Evolutionary conservation across 768 basidiomycete genomes (phyloP).

Genomic region (Amanita inopinata): DNA sequence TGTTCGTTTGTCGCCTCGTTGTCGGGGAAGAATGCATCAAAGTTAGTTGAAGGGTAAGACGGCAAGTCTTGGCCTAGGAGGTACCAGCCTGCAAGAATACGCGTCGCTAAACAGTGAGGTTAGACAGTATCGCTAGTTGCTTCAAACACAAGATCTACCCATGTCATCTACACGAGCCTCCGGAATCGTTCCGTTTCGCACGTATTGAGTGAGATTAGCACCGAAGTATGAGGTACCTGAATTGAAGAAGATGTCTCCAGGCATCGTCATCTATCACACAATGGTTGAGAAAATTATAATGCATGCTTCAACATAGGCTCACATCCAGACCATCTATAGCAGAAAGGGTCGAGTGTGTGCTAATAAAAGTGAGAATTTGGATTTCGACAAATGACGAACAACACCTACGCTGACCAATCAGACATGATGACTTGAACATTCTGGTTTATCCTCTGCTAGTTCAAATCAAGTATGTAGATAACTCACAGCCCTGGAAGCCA

Average conservation of each 20-base stretch:
- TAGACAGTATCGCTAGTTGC: neutral
- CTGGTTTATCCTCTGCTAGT: neutral
- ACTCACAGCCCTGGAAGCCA: conserved; percentile 67
- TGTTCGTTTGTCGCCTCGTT: conserved; percentile 47
- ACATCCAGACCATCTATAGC: conserved; percentile 58
- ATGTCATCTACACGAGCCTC: conserved; percentile 64
- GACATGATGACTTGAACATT: conserved; percentile 48
- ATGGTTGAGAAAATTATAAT: neutral
- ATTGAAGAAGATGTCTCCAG: conserved; percentile 42
- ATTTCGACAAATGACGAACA: neutral
- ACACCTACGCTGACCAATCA: conserved; percentile 56
- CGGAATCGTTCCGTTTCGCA: conserved; percentile 65
- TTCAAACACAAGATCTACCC: conserved; percentile 26
- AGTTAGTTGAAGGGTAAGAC: conserved; percentile 58
- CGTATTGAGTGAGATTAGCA: conserved; percentile 55
- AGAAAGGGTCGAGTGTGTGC: conserved; percentile 49
- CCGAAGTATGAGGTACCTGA: conserved; percentile 54
- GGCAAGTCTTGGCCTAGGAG: conserved; percentile 52
- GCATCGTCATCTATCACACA: conserved; percentile 56
- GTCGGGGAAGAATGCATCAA: conserved; percentile 51
- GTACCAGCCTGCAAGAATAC: conserved; percentile 69
- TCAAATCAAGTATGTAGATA: neutral
- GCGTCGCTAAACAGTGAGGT: conserved; percentile 37
- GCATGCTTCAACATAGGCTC: conserved; percentile 14
- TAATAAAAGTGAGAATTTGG: conserved; percentile 9